Evolutionary conservation across 495 filamentous ascomycete species (phyloP), one percentile per base, ranked within the genome.

Genomic region (Aspergillus ostianus): DNA sequence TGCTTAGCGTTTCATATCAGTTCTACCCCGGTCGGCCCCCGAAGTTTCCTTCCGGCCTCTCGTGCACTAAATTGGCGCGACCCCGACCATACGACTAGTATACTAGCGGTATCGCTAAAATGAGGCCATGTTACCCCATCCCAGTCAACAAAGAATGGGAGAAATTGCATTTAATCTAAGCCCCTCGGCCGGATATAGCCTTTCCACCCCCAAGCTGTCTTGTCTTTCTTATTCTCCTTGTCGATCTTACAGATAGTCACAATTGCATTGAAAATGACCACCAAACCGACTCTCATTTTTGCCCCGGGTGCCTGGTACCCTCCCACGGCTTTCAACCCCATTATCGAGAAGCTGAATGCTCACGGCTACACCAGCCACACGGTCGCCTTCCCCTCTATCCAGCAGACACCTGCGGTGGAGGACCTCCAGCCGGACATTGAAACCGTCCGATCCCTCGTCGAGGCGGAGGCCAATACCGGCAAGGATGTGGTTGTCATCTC

Each of bases 241-340:
- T 2, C 2, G 18, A 46, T 18, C 44, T 20, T 49, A 13, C 12
- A 13, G 10, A 41, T 10, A 15, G 15, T 41, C 36, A 8, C 13
- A 41, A 41, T 41, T 41, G 3, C 9, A 17, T 17, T 10, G 1
- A 41, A 8, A 41, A 41, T 41, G 36, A 4, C 36, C 13, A 15
- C 67, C 2, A 74, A 73, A 51, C 72, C 73, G 3, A 68, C 67
- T 45, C 59, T 77, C 4, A 67, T 77, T 56, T 68, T 77, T 59
- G 58, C 62, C 36, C 70, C 71, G 3, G 74, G 74, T 41, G 73
- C 73, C 30, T 77, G 73, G 73, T 73, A 71, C 63, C 68, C 73
- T 7, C 57, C 70, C 17, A 68, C 68, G 1, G 60, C 67, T 6
- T 77, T 77, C 55, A 58, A 69, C 47, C 64, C 67, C 12, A 44